Base-by-base conservation (phyloP, 345 rosid genomes). In the Stellera chamaejasme region DNA sequence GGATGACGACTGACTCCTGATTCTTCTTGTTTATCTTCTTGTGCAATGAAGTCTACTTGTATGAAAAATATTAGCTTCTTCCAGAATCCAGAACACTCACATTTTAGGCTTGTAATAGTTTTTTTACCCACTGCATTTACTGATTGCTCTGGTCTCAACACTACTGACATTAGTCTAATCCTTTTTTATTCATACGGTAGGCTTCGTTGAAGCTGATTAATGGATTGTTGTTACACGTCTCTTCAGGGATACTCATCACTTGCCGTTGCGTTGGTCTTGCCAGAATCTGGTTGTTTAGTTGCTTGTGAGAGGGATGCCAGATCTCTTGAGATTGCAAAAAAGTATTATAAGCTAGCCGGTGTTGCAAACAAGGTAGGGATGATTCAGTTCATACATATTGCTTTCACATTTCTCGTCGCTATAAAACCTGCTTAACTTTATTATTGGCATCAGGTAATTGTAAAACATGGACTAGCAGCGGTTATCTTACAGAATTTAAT, bases 201-300 rank as follows among this genome's bases (percentile, higher is more conserved):
- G 15, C 19, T 25, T 43, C 28, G 15, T 46, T 39, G 48, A 10
- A 23, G 27, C 8, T 46, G 43, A 54, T 63, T 52, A 4, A 11
- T 26, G 43, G 0, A 5, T 48, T 50, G 10, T 19, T 27, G 15
- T 45, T 6, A 10, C 27, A 15, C 27, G 56, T 57, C 16, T 54
- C 52, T 50, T 55, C 66, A 88, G 98, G 98, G 96, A 19, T 88
- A 85, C 75, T 88, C 98, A 12, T 92, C 98, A 5, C 69, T 92
- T 82, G 90, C 98, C 48, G 60, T 92, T 70, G 98, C 96, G 45
- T 78, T 88, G 58, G 90, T 45, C 52, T 66, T 92, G 32, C 93
- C 95, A 0, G 88, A 84, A 68, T 80, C 90, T 0, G 96, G 95
- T 56, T 59, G 69, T 75, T 71, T 92, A 48, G 90, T 88, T 79